Conservation (phyloP, 164 flowering plant species). For the Stephania japonica region DNA sequence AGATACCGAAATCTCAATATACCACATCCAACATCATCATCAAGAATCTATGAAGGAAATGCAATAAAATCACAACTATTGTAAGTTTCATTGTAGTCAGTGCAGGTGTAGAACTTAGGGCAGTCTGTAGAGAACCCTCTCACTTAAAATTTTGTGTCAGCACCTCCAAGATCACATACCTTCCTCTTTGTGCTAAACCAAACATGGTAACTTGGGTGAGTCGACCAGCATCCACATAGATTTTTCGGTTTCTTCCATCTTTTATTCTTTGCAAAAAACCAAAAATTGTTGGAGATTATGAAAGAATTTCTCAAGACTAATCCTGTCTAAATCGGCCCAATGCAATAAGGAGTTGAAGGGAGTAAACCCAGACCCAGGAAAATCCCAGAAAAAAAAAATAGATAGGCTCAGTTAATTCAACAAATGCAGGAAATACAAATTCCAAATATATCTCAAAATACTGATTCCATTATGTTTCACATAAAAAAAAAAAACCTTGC, state of each 20-base stretch:
- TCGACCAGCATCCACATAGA: not conserved
- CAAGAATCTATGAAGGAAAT: too few species aligned
- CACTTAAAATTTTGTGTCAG: too few species aligned
- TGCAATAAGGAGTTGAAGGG: not conserved
- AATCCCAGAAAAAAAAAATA: not conserved
- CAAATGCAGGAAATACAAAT: not conserved
- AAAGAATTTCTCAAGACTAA: not conserved
- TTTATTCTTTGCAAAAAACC: not conserved
- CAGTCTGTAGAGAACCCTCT: too few species aligned
- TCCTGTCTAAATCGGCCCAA: not conserved
- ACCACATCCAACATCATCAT: too few species aligned
- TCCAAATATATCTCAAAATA: not conserved
- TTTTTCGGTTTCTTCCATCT: not conserved
- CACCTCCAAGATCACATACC: not conserved
- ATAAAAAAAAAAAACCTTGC: not conserved
- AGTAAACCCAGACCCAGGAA: not conserved
- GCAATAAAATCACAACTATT: too few species aligned
- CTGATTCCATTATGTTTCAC: not conserved
- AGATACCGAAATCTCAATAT: too few species aligned
- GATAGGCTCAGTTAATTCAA: not conserved
- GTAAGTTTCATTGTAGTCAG: too few species aligned
- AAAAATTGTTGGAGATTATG: not conserved
- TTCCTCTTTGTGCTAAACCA: not conserved
- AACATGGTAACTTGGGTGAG: not conserved
- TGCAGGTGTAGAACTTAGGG: too few species aligned